phyloP scores from a whole-genome alignment of 768 basidiomycete species.

The Collybia mongolica region DNA sequence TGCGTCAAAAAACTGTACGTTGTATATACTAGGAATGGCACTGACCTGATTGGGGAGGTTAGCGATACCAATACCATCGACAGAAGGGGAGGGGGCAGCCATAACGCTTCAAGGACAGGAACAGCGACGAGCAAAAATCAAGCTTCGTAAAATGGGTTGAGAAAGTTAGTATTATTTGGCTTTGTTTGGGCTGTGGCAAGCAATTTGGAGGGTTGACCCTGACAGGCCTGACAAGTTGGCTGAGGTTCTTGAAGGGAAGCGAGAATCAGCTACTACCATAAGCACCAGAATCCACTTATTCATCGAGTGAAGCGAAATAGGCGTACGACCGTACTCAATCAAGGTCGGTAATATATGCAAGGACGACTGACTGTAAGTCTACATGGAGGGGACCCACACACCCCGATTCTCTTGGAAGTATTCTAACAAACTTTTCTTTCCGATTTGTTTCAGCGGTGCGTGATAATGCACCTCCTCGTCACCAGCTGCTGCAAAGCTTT shows the following conservation, averaged over 20 bases:
- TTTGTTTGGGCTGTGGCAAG: no score
- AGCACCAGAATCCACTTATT: no score
- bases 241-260: neutral
- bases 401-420: constrained; percentile 2
- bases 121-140: neutral
- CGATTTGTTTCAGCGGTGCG: neutral
- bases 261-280: neutral
- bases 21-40: constrained; percentile 5
- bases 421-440: neutral
- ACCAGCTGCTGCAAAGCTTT: neutral
- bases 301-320: no score
- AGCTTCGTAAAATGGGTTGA: no score
- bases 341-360: no score
- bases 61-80: constrained; percentile 89
- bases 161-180: no score
- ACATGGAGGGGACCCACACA: neutral
- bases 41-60: constrained; percentile 97
- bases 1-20: constrained; percentile 23
- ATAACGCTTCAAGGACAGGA: constrained; percentile 22
- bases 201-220: no score
- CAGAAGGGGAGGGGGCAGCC: constrained; percentile 43
- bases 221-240: no score
- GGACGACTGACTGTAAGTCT: no score
- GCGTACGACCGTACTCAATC: no score
- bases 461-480: neutral